Conservation (phyloP, 176 grass and related monocot species). For the Microstegium vimineum region DNA sequence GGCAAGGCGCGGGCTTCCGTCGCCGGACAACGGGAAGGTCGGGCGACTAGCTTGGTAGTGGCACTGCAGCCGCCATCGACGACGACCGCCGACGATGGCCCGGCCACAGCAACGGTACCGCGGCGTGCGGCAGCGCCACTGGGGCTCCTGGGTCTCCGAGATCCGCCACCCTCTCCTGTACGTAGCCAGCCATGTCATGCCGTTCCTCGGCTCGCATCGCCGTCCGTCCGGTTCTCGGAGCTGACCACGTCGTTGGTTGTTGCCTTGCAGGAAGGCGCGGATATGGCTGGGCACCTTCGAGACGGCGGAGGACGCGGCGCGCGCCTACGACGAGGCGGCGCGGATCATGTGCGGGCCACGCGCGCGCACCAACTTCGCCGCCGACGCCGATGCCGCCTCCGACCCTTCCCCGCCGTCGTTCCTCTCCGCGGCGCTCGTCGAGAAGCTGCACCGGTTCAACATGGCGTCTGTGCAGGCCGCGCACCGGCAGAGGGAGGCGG, state of each 20-base stretch:
- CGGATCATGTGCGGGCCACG: conserved; percentile 83
- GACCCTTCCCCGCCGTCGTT: conserved; percentile 13
- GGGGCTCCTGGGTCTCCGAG: conserved; percentile 98
- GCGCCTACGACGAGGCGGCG: conserved; percentile 91
- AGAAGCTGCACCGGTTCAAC: conserved; percentile 85
- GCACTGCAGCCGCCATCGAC: neutral
- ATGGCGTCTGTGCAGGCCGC: conserved; percentile 59
- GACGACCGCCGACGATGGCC: conserved; percentile 18
- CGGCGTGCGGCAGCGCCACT: conserved; percentile 87
- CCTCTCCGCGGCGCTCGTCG: conserved; percentile 67
- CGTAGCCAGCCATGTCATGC: conserved; percentile 3
- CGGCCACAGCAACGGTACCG: conserved; percentile 72
- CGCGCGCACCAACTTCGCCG: conserved; percentile 80
- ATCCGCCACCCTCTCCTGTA: conserved; percentile 94
- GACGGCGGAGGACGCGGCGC: conserved; percentile 91
- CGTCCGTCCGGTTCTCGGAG: neutral
- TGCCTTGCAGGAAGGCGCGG: conserved; percentile 61
- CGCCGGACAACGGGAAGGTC: neutral
- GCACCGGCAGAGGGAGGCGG: conserved; percentile 41
- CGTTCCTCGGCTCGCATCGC: neutral
- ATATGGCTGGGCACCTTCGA: conserved; percentile 99
- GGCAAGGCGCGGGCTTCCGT: neutral
- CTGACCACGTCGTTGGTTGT: neutral
- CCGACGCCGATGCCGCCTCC: neutral
- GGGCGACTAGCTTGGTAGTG: neutral